Evolutionary conservation across 2,329 filamentous ascomycete genomes (phyloP).

Genomic region (Claviceps arundinis): DNA sequence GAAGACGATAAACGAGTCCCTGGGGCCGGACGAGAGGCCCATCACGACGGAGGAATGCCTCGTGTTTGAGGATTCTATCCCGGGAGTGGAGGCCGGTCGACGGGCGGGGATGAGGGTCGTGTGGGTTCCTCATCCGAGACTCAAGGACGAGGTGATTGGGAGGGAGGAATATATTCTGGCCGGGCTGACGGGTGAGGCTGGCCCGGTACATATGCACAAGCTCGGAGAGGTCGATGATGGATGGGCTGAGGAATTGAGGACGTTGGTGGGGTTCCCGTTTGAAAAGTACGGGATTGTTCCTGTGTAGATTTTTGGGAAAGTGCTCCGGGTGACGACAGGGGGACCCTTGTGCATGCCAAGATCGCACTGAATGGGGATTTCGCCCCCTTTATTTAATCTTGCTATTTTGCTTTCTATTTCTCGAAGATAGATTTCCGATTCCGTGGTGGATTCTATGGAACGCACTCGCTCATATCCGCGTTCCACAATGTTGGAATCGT

Average conservation of each 20-base stretch:
- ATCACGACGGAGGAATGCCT: constrained; percentile 79
- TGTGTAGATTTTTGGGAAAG: not conserved
- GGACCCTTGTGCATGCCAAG: no score
- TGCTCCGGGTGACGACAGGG: no score
- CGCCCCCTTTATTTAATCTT: no score
- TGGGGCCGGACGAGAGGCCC: constrained; percentile 46
- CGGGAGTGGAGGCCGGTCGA: constrained; percentile 79
- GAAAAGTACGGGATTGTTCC: constrained; percentile 45
- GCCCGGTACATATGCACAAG: constrained; percentile 38
- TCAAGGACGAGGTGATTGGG: constrained; percentile 63
- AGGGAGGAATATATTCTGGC: constrained; percentile 73
- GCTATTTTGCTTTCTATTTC: not conserved
- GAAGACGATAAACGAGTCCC: constrained; percentile 65
- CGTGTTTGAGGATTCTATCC: constrained; percentile 92
- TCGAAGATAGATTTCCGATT: not conserved
- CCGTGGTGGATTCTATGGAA: no score
- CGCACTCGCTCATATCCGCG: no score
- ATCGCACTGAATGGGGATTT: no score
- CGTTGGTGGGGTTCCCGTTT: constrained; percentile 43
- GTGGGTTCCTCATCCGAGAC: constrained; percentile 76
- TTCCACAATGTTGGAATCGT: no score
- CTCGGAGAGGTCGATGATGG: constrained; percentile 45
- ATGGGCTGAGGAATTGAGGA: constrained; percentile 43
- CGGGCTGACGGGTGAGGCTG: constrained; percentile 60
- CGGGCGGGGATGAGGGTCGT: constrained; percentile 89